Percentiles rank a stretch among this genome's conserved stretches.
Evolutionary conservation across 2,329 filamentous ascomycete species (phyloP).

Genomic region (Tolypocladium tundrense): DNA sequence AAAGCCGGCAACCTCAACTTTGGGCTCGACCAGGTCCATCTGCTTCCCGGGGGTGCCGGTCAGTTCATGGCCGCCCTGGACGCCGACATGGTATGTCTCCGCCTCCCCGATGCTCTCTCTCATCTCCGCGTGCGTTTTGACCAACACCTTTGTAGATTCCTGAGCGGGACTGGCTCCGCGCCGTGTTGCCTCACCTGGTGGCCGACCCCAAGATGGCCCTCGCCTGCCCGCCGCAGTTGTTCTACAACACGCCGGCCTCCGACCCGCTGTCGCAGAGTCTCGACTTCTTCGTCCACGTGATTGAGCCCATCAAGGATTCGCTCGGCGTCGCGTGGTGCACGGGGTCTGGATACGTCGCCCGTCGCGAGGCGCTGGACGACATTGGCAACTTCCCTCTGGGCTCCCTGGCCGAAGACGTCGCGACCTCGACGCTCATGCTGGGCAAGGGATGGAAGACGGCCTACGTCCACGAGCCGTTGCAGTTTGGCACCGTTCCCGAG

Average conservation of each 20-base stretch:
- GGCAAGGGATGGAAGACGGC: slow-evolving; percentile 53
- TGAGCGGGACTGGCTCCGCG: slow-evolving; percentile 48
- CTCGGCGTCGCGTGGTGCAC: slow-evolving; percentile 51
- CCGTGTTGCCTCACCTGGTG: slow-evolving; percentile 49
- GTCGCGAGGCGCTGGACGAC: slow-evolving; percentile 47
- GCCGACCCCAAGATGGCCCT: slow-evolving; percentile 45
- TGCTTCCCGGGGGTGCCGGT: slow-evolving; percentile 43
- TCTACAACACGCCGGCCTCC: slow-evolving; percentile 50
- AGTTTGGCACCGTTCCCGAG: slow-evolving; percentile 50
- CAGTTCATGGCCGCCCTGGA: slow-evolving; percentile 54
- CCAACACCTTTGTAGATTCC: slow-evolving; percentile 36
- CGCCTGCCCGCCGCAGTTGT: slow-evolving; percentile 51
- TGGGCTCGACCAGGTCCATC: slow-evolving; percentile 38
- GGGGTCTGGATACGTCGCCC: slow-evolving; percentile 52
- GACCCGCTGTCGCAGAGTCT: slow-evolving; percentile 50
- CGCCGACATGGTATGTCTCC: slow-evolving; percentile 47
- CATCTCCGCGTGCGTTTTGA: background rate
- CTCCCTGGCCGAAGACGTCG: slow-evolving; percentile 50
- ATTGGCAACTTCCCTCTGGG: slow-evolving; percentile 53
- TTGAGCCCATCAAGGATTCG: slow-evolving; percentile 39
- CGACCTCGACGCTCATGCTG: slow-evolving; percentile 47
- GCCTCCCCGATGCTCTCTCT: too few species aligned
- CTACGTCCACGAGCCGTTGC: slow-evolving; percentile 48
- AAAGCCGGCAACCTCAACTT: slow-evolving; percentile 58
- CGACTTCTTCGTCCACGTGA: slow-evolving; percentile 46